Evolutionary conservation across 257 asterid genomes (phyloP).

Genomic region (Galeopsis tetrahit): DNA sequence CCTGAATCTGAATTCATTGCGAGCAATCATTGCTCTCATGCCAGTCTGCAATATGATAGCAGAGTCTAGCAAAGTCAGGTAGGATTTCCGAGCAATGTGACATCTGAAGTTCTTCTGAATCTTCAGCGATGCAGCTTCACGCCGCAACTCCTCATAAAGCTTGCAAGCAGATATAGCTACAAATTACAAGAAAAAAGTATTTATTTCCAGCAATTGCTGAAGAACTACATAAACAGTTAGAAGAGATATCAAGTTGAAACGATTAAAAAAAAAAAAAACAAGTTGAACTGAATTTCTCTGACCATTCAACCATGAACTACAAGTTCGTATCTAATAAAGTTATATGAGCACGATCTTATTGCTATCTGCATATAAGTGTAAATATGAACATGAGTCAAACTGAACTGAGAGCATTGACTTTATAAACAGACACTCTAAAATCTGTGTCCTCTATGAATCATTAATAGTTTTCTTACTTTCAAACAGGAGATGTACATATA

Average conservation of each 20-base stretch:
- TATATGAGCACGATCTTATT: not conserved
- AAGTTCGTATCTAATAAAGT: conserved; percentile 1
- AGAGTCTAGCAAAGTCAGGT: conserved; percentile 61
- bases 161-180: conserved; percentile 83
- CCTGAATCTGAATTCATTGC: conserved; percentile 79
- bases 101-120: conserved; percentile 92
- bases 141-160: conserved; percentile 83
- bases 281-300: conserved; percentile 62
- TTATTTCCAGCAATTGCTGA: conserved; percentile 31
- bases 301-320: not conserved
- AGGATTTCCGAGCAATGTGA: conserved; percentile 63
- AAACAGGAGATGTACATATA: not conserved
- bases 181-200: conserved; percentile 28
- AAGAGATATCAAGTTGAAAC: conserved; percentile 40
- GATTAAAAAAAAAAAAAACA: conserved; percentile 21
- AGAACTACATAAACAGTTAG: conserved; percentile 14
- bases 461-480: conserved; percentile 2
- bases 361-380: conserved; percentile 9
- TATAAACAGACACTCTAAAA: not conserved
- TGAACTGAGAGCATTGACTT: conserved; percentile 24
- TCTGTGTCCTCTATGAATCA: conserved; percentile 15
- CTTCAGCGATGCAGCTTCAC: conserved; percentile 89
- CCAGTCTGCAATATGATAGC: conserved; percentile 83
- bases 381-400: not conserved
- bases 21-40: conserved; percentile 91